Evolutionary conservation across 2,329 filamentous ascomycete genomes (phyloP), one percentile per base, ranked within the genome.

Genomic region (Stemphylium lycopersici): DNA sequence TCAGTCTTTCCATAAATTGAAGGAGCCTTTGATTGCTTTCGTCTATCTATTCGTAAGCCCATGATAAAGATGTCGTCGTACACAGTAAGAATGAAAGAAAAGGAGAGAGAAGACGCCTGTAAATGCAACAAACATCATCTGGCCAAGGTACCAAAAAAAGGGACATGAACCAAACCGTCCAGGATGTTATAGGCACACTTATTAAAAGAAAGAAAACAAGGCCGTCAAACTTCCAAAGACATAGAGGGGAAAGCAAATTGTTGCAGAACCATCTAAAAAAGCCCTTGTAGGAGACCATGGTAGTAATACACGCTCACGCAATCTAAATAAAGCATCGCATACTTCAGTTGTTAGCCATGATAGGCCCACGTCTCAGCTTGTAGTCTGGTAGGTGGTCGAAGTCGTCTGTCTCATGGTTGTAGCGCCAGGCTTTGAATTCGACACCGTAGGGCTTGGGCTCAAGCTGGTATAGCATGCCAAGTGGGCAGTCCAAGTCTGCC

Each of bases 401-500:
- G 83, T 88, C 91, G 59, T 89, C 87, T 16, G 79, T 84, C 3
- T 83, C 80, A 58, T 90, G 85, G 71, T 96, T 90, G 79, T 96
- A 99, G 57, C 87, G 86, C 80, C 96, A 99, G 0, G 92, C 93
- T 74, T 96, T 93, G 79, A 98, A 97, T 57, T 96, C 93, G 54
- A 97, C 93, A 12, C 95, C 95, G 65, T 99, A 99, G 0, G 95
- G 95, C 81, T 97, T 97, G 31, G 95, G 95, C 76, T 99, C 93
- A 42, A 99, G 89, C 65, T 92, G 90, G 75, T 96, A 99, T 6
- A 97, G 82, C 81, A 96, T 93, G 15, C 95, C 95, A 43, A 99
- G 80, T 0, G 95, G 95, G 40, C 97, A 90, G 70, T 98, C 93
- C 58, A 99, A 84, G 67, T 97, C 91, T 11, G 95, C 93, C 57